Evolutionary conservation across 139 green algal species (phyloP).

Genomic region (Pedinophyceae sp.): DNA sequence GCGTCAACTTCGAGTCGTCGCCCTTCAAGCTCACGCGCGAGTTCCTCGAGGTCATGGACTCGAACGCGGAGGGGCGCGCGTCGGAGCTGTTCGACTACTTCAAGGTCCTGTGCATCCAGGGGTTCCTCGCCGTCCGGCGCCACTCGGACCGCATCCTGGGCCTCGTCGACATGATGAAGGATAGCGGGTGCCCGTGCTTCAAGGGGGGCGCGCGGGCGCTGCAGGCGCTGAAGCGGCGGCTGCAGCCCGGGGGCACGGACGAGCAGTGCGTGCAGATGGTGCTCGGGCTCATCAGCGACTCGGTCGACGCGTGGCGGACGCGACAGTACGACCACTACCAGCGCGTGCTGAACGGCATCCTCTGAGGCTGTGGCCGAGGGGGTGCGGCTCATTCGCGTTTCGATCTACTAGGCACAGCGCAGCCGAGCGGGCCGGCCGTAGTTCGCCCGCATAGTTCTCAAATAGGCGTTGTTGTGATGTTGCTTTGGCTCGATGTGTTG

Average conservation of each 20-base stretch:
- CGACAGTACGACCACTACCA: slow-evolving; percentile 99
- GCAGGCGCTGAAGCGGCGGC: slow-evolving; percentile 64
- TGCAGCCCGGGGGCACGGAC: slow-evolving; percentile 46
- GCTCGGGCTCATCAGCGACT: slow-evolving; percentile 71
- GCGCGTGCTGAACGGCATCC: slow-evolving; percentile 84
- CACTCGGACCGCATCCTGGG: slow-evolving; percentile 75
- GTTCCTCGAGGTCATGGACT: slow-evolving; percentile 94
- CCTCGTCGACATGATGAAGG: slow-evolving; percentile 77
- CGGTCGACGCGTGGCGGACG: slow-evolving; percentile 86
- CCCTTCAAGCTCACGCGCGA: slow-evolving; percentile 90
- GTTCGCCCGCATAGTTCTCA: no score
- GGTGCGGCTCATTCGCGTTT: no score
- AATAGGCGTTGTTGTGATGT: no score
- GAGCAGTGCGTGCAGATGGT: slow-evolving; percentile 66
- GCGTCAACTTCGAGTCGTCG: slow-evolving; percentile 66
- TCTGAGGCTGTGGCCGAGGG: no score
- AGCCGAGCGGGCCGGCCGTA: no score
- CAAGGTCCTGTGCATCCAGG: slow-evolving; percentile 88
- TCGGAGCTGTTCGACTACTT: slow-evolving; percentile 84
- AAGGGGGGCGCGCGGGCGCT: slow-evolving; percentile 57
- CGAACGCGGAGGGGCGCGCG: slow-evolving; percentile 52
- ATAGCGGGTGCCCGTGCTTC: slow-evolving; percentile 82
- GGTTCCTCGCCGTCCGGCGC: slow-evolving; percentile 80
- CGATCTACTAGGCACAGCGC: no score
- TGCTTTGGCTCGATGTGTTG: no score